Conservation (phyloP, 1,284 basidiomycete species). For the Trametes versicolor region DNA sequence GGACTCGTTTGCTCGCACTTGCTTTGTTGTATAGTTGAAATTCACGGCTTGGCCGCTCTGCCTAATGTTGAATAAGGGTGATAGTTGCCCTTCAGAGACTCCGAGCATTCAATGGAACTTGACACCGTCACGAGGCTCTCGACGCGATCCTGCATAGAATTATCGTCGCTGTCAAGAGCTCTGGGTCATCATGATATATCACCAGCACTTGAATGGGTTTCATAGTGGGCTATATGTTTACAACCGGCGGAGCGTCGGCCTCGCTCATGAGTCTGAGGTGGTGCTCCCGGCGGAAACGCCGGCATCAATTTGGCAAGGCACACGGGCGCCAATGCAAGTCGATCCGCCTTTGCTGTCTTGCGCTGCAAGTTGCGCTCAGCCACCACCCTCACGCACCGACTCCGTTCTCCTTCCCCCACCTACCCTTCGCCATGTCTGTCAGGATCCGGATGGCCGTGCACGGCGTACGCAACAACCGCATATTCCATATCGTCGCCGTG, state of each 20-base stretch:
- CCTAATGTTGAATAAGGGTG: background rate
- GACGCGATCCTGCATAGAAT: too few relatives aligned
- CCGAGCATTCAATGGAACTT: too few relatives aligned
- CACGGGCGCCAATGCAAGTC: background rate
- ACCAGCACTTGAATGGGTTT: too few relatives aligned
- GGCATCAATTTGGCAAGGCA: background rate
- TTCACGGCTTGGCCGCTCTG: background rate
- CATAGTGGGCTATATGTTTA: too few relatives aligned
- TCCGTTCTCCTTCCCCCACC: background rate
- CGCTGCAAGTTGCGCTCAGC: constrained; percentile 16
- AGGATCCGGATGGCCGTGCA: constrained; percentile 90
- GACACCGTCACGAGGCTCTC: too few relatives aligned
- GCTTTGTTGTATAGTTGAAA: background rate
- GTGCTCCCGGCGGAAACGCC: too few relatives aligned
- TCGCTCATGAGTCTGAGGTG: too few relatives aligned
- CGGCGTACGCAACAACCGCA: constrained; percentile 80
- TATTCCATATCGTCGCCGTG: constrained; percentile 91
- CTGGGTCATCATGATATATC: too few relatives aligned
- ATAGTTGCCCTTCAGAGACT: too few relatives aligned
- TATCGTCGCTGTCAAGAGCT: too few relatives aligned
- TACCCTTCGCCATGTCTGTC: constrained; percentile 71
- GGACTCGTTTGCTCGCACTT: background rate
- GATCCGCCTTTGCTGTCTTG: background rate
- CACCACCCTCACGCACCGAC: constrained; percentile 10
- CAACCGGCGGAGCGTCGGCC: too few relatives aligned